Conservation (phyloP, 2,329 filamentous ascomycete genomes). For the Dactylellina cionopaga region DNA sequence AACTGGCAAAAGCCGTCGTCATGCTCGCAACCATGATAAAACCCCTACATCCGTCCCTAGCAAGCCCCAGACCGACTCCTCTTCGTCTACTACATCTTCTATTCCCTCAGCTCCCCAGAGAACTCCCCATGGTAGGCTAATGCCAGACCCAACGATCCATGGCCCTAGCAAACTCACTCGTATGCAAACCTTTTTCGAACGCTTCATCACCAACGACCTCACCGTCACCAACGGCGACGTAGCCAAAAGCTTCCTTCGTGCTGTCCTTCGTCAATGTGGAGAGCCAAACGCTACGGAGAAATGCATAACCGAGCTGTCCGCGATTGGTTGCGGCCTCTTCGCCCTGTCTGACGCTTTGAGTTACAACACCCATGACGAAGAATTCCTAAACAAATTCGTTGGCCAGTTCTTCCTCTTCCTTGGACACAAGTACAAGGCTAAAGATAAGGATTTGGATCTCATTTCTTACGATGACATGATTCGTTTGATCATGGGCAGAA, state of each 20-base stretch:
- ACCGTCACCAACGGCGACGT: not conserved
- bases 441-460: not conserved
- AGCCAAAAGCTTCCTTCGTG: conserved; percentile 13
- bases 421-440: not conserved
- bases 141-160: not conserved
- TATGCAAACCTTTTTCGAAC: not conserved
- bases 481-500: conserved; percentile 6
- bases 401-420: conserved; percentile 36
- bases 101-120: not conserved
- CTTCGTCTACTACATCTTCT: not conserved
- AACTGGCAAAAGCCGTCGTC: not conserved
- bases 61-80: not conserved
- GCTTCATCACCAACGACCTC: not conserved
- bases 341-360: conserved; percentile 10
- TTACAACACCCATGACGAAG: conserved; percentile 1
- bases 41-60: not conserved
- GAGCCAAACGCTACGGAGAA: not conserved
- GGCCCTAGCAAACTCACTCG: not conserved
- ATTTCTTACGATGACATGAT: conserved; percentile 35
- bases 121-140: conserved; percentile 2
- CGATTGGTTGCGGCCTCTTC: conserved; percentile 4
- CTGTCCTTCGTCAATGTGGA: conserved; percentile 21
- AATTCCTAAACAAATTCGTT: conserved; percentile 19
- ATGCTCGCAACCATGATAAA: not conserved
- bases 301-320: conserved; percentile 1